Evolutionary conservation across 768 basidiomycete species (phyloP), one percentile per base, ranked within the genome.

Genomic region (Rhizopogon vesiculosus): DNA sequence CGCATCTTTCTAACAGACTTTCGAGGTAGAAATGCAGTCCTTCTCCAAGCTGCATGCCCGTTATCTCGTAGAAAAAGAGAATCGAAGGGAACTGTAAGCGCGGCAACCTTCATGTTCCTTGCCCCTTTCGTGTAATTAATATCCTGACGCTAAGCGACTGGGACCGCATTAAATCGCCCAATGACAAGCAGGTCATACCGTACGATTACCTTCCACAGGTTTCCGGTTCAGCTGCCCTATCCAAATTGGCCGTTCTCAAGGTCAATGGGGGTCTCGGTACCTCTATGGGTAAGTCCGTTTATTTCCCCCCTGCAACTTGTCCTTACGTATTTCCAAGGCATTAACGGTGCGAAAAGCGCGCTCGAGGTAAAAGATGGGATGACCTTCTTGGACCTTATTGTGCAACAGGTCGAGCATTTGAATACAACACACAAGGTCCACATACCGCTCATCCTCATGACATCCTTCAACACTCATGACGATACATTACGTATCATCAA

Each of bases 371-470:
- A 96, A 75, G 89, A 97, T 64, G 93, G 93, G 69, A 93, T 96
- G 94, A 95, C 90, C 51, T 98, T 97, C 84, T 84, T 98, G 59
- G 95, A 98, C 72, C 82, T 98, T 59, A 89, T 85, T 54, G 92
- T 98, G 45, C 83, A 92, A 61, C 94, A 97, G 75, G 93, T 98
- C 65, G 93, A 97, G 79, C 91, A 96, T 71, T 85, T 96, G 68
- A 94, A 95, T 80, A 89, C 86, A 51, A 81, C 84, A 48, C 77
- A 83, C 67, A 83, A 83, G 60, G 87, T 91, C 72, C 89, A 97
- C 73, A 91, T 96, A 44, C 94, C 93, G n/a, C 88, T 97, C 71
- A 89, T 97, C 75, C 85, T 98, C 67, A 96, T 97, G 96, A 97
- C 94, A 67, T 96, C 93, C 54, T 98, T 98, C 82, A 96, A 96